Base-by-base conservation (phyloP, 208 protist genomes). In the Crithidia fasciculata region DNA sequence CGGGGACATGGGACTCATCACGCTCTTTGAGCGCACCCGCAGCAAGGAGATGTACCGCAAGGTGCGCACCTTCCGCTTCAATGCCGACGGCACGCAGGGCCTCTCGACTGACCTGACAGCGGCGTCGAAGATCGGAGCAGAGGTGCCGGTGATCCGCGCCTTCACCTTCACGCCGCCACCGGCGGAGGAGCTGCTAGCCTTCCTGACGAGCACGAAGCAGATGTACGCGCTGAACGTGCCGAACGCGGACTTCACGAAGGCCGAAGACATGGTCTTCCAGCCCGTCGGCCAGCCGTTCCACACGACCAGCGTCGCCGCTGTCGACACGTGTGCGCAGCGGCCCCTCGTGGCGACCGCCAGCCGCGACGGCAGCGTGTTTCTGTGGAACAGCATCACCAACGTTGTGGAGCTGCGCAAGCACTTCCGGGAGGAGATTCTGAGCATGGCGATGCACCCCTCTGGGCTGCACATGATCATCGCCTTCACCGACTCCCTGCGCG, bases 351-450 rank as follows among this genome's bases (percentile, higher is more conserved):
- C 94, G 12, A 99, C 98, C 8, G 97, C 94, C 57, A 83, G 92
- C 50, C 75, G 83, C 8, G 98, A 99, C 82, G 81, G 90, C 39
- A 88, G 80, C 53, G 87, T 99, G 12, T 90, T 98, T 63, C 57
- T 99, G 57, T 99, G 97, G 97, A 99, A 99, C 82, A 97, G 97
- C 83, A 76, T 98, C 40, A 98, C 98, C 49, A 94, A 97, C 69
- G 87, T 90, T 53, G 82, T 98, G 36, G 96, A 98, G 78, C 81
- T 98, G 67, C 81, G 82, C 15, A 98, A 98, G 78, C 61, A 81
- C 39, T 99, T 99, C 75, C 65, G 71, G n/a, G 89, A 97, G 56
- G 95, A 98, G 64, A 96, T 96, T 47, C 74, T 93, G 67, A 97
- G 93, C 74, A 84, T 99, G 54, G 94, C 97, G 16, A 90, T 99